A percentile compares a stretch with the other conserved stretches of the same genome.
Conservation (phyloP, 2,329 filamentous ascomycete genomes). For the Cordyceps fumosorosea region DNA sequence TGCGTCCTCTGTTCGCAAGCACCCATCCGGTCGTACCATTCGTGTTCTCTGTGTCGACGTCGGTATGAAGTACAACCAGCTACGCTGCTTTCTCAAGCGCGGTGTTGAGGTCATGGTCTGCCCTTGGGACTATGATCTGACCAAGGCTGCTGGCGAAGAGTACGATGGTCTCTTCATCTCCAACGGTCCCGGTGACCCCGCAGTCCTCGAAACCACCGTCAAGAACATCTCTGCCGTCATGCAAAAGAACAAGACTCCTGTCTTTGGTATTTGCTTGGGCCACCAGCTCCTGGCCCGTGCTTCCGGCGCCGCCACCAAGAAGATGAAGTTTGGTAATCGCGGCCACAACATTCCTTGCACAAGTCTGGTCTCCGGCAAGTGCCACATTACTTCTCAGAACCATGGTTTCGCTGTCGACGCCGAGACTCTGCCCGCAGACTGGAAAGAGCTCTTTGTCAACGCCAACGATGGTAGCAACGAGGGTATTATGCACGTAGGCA, state of each 20-base stretch:
- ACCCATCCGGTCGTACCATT: slow-evolving; percentile 80
- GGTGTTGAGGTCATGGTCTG: slow-evolving; percentile 92
- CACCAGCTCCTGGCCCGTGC: slow-evolving; percentile 89
- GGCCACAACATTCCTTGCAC: slow-evolving; percentile 98
- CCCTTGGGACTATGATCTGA: slow-evolving; percentile 93
- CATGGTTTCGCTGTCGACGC: slow-evolving; percentile 93
- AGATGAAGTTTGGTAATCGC: slow-evolving; percentile 99
- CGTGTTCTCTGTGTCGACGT: slow-evolving; percentile 92
- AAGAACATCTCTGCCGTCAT: slow-evolving; percentile 72
- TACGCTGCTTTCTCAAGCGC: slow-evolving; percentile 83
- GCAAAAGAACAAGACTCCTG: slow-evolving; percentile 71
- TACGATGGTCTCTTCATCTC: slow-evolving; percentile 98
- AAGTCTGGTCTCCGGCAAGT: slow-evolving; percentile 89
- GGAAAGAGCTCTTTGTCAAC: slow-evolving; percentile 95
- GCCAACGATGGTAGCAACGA: slow-evolving; percentile 98
- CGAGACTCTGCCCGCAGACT: slow-evolving; percentile 64
- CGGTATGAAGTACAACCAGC: slow-evolving; percentile 96
- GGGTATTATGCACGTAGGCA: slow-evolving; percentile 80
- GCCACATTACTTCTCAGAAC: slow-evolving; percentile 98
- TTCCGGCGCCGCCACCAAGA: slow-evolving; percentile 75
- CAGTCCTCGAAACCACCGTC: slow-evolving; percentile 73
- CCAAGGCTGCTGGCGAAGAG: slow-evolving; percentile 65
- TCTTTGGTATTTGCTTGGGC: slow-evolving; percentile 94
- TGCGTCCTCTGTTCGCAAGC: slow-evolving; percentile 64
- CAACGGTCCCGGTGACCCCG: slow-evolving; percentile 93